Conservation (phyloP, 2,329 filamentous ascomycete genomes). For the Ceratocystis cacaofunesta region DNA sequence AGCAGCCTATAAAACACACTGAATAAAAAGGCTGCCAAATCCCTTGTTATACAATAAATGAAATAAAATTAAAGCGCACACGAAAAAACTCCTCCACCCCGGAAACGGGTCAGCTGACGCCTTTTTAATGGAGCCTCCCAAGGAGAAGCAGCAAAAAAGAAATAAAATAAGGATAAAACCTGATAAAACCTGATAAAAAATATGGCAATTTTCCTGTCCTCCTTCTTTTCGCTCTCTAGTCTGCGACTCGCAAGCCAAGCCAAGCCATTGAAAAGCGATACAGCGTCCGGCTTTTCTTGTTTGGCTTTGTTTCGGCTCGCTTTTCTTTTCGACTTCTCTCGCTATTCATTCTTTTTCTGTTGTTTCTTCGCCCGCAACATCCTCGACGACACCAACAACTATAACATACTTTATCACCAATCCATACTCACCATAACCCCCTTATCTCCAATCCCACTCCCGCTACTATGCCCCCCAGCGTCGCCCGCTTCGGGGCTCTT, state of each 20-base stretch:
- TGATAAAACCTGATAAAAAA: background rate
- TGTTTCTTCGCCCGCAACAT: background rate
- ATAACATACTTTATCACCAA: background rate
- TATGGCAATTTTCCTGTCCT: background rate
- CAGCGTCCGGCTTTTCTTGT: background rate
- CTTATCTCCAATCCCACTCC: background rate
- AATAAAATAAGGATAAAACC: background rate
- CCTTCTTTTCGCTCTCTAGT: background rate
- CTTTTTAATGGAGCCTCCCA: constrained; percentile 1
- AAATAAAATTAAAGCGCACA: background rate
- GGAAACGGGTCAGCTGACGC: constrained; percentile 1
- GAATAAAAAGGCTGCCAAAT: background rate
- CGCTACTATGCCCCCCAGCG: constrained; percentile 6
- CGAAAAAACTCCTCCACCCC: background rate
- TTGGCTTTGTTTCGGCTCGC: background rate
- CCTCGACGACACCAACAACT: background rate
- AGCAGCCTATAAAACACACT: no score
- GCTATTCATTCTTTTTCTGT: background rate
- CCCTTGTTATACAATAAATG: background rate
- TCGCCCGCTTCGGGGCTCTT: constrained; percentile 1
- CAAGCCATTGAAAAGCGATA: background rate
- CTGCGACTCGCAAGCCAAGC: background rate
- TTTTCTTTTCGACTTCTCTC: background rate
- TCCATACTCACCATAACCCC: background rate
- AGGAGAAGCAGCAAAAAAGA: background rate